phyloP scores from a whole-genome alignment of 1,139 yeast genomes.

The Yamadazyma triangularis region DNA sequence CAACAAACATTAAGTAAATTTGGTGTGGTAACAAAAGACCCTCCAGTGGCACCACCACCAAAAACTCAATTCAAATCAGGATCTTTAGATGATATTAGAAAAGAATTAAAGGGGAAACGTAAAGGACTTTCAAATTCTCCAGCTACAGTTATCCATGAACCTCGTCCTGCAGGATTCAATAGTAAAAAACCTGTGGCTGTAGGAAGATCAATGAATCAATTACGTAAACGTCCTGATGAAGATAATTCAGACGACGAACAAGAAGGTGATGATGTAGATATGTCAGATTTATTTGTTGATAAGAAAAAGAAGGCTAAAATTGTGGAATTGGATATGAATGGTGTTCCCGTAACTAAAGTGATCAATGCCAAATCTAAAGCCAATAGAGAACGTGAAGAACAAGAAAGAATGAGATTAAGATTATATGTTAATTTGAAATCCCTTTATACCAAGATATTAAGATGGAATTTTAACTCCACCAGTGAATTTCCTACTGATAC shows the following conservation, averaged over 20 bases:
- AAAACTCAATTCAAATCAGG: constrained; percentile 23
- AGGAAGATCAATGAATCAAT: constrained; percentile 33
- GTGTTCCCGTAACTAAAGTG: constrained; percentile 24
- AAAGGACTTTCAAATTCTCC: constrained; percentile 25
- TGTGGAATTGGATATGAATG: constrained; percentile 35
- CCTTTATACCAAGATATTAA: constrained; percentile 61
- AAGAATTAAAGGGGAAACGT: constrained; percentile 28
- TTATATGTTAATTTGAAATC: constrained; percentile 76
- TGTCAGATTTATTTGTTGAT: constrained; percentile 40
- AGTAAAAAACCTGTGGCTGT: constrained; percentile 24
- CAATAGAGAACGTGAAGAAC: constrained; percentile 54
- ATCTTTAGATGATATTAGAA: constrained; percentile 38
- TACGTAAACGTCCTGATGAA: constrained; percentile 27
- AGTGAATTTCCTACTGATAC: constrained; percentile 56
- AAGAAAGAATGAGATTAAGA: constrained; percentile 74
- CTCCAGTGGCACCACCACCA: constrained; percentile 40
- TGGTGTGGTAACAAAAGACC: constrained; percentile 34
- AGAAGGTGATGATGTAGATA: constrained; percentile 32
- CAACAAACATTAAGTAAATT: constrained; percentile 51
- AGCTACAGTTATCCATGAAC: constrained; percentile 39
- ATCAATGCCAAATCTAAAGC: constrained; percentile 12
- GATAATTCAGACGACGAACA: constrained; percentile 34
- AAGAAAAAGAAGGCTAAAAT: constrained; percentile 31
- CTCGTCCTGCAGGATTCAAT: constrained; percentile 85
- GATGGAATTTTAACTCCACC: constrained; percentile 69